These are phyloP conservation scores for Chamaenerion angustifolium DNA, from an alignment of 345 rosid genomes.

Conservation along the genomic window DNA sequence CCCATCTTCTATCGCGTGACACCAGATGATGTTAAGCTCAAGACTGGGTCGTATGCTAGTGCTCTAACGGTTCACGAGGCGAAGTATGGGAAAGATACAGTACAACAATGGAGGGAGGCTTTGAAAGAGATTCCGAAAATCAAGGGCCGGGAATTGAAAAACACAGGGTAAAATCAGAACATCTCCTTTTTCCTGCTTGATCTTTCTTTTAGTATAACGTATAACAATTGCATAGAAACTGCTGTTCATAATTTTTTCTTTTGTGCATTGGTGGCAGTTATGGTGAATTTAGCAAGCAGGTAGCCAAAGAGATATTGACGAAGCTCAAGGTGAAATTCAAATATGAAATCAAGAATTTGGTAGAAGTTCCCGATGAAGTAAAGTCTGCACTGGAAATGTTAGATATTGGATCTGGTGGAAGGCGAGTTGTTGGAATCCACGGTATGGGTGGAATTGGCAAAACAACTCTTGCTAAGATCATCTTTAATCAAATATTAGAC, in stretches of 20 bases:
- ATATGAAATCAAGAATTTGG: background rate
- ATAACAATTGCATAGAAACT: too few relatives aligned
- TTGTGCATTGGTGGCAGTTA: too few relatives aligned
- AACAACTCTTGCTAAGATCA: background rate
- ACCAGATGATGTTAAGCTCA: background rate
- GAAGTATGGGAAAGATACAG: background rate
- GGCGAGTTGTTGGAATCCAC: background rate
- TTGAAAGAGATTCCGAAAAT: background rate
- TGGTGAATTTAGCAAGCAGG: background rate
- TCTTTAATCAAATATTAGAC: background rate
- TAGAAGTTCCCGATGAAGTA: background rate
- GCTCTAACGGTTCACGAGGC: background rate
- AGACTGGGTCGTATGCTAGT: background rate
- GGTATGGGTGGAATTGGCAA: background rate
- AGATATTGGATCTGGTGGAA: background rate
- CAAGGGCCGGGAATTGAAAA: background rate
- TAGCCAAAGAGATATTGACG: background rate
- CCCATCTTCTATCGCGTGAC: conserved; percentile 4
- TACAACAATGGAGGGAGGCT: background rate
- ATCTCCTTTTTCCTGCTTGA: too few relatives aligned
- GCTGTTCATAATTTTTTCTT: too few relatives aligned
- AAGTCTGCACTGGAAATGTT: background rate
- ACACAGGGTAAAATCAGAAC: background rate
- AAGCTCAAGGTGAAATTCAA: background rate
- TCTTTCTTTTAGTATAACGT: too few relatives aligned